A percentile compares a stretch with the other conserved stretches of the same genome.
Conservation (phyloP, 306 rosid species). For the Rubus idaeus region DNA sequence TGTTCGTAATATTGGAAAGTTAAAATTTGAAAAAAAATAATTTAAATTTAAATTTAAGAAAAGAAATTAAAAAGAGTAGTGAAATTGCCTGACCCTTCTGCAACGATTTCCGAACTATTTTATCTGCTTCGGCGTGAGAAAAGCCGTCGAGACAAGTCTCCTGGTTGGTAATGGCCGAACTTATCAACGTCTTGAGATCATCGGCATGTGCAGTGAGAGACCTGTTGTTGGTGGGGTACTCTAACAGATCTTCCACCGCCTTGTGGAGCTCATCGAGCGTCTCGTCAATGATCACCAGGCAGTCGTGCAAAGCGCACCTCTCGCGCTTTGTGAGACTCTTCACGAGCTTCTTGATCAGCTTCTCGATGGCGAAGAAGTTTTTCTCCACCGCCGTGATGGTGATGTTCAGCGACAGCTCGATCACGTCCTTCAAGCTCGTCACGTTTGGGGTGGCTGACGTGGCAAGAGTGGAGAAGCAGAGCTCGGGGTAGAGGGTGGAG, state of each 20-base stretch:
- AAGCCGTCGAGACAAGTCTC: slow-evolving; percentile 86
- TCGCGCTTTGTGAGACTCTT: slow-evolving; percentile 46
- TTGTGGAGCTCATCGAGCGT: slow-evolving; percentile 61
- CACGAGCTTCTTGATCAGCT: slow-evolving; percentile 40
- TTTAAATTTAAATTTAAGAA: too few species aligned
- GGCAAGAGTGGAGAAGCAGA: slow-evolving; percentile 64
- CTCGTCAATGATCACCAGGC: slow-evolving; percentile 60
- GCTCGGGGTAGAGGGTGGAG: slow-evolving; percentile 61
- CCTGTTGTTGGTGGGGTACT: slow-evolving; percentile 46
- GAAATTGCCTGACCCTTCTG: slow-evolving; percentile 32
- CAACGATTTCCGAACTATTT: slow-evolving; percentile 41
- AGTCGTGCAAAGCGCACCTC: slow-evolving; percentile 64
- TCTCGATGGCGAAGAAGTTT: slow-evolving; percentile 44
- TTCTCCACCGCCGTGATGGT: slow-evolving; percentile 46
- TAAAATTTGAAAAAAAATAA: too few species aligned
- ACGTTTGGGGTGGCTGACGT: slow-evolving; percentile 35
- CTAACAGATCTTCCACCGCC: slow-evolving; percentile 37
- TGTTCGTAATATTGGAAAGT: too few species aligned
- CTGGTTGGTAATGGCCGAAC: slow-evolving; percentile 84
- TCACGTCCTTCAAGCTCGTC: slow-evolving; percentile 43
- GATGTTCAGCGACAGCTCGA: slow-evolving; percentile 42
- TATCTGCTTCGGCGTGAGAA: slow-evolving; percentile 57
- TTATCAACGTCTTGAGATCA: slow-evolving; percentile 66
- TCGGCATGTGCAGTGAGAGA: slow-evolving; percentile 54
- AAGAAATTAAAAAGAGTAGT: too few species aligned